phyloP scores from a whole-genome alignment of 202 grass and related monocot genomes.

The Digitaria exilis region DNA sequence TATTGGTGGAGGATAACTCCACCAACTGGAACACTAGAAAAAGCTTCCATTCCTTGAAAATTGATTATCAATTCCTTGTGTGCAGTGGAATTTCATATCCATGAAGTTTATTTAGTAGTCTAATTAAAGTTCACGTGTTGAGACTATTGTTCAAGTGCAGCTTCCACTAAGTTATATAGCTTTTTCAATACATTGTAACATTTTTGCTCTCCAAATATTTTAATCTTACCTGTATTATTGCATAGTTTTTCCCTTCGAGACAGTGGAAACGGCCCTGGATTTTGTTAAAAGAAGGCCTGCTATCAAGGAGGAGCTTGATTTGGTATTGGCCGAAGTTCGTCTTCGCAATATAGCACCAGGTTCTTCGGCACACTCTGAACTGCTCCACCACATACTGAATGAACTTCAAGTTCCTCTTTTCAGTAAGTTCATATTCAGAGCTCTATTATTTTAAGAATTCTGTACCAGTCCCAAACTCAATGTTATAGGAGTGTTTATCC shows the following conservation, averaged over 20 bases:
- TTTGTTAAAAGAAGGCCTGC: slow-evolving; percentile 27
- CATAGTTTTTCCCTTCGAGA: slow-evolving; percentile 33
- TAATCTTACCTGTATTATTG: slow-evolving; percentile 8
- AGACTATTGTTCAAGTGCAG: slow-evolving; percentile 19
- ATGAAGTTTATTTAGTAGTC: slow-evolving; percentile 6
- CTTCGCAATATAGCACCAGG: neutral
- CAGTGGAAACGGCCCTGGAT: slow-evolving; percentile 29
- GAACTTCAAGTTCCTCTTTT: slow-evolving; percentile 30
- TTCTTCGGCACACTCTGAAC: slow-evolving; percentile 3
- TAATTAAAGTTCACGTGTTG: neutral
- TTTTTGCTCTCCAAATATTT: neutral
- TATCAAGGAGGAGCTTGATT: slow-evolving; percentile 37
- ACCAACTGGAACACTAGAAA: neutral
- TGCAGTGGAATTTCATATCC: neutral
- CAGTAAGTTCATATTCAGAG: slow-evolving; percentile 38
- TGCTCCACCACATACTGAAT: slow-evolving; percentile 30
- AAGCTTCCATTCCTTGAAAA: neutral
- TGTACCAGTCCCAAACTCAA: neutral
- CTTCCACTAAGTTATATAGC: neutral
- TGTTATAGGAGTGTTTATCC: slow-evolving; percentile 2
- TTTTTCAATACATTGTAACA: neutral
- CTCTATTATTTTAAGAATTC: slow-evolving; percentile 22
- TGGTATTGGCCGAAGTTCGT: slow-evolving; percentile 41
- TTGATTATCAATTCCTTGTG: neutral
- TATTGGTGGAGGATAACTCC: neutral